Evolutionary conservation across 805 yeast species (phyloP).

Genomic region (Jamesozyma spencerorum): DNA sequence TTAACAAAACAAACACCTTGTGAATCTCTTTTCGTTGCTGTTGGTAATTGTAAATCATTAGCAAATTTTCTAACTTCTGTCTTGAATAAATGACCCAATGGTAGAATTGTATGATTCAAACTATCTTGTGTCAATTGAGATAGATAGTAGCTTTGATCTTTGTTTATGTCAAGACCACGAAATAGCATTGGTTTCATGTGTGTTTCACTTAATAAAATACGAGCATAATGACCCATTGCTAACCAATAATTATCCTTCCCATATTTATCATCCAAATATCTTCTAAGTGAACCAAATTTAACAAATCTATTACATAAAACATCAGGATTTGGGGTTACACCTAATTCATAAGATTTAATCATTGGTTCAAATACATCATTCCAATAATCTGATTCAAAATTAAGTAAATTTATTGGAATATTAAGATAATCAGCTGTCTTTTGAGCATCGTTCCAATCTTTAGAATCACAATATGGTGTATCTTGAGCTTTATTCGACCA

Average conservation of each 20-base stretch:
- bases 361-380: conserved; percentile 84
- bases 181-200: conserved; percentile 38
- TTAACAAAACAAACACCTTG: conserved; percentile 91
- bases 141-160: conserved; percentile 88
- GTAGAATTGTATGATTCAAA: conserved; percentile 52
- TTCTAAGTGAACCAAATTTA: conserved; percentile 74
- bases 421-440: conserved; percentile 48
- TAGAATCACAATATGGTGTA: conserved; percentile 58
- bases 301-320: conserved; percentile 76
- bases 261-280: conserved; percentile 39
- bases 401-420: conserved; percentile 67
- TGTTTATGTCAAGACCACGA: conserved; percentile 47
- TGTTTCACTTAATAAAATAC: conserved; percentile 34
- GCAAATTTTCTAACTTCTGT: conserved; percentile 70
- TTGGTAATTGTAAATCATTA: conserved; percentile 38
- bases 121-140: conserved; percentile 42
- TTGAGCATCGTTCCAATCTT: conserved; percentile 82
- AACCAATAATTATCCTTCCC: conserved; percentile 57
- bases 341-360: conserved; percentile 60
- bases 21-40: conserved; percentile 81
- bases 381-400: conserved; percentile 91
- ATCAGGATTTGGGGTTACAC: conserved; percentile 92
- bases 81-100: conserved; percentile 71
- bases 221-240: conserved; percentile 79
- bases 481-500: conserved; percentile 40